Percentiles rank a stretch among this genome's conserved stretches.
Evolutionary conservation across 306 rosid genomes (phyloP).

Genomic region (Astragalus glycyphyllos): DNA sequence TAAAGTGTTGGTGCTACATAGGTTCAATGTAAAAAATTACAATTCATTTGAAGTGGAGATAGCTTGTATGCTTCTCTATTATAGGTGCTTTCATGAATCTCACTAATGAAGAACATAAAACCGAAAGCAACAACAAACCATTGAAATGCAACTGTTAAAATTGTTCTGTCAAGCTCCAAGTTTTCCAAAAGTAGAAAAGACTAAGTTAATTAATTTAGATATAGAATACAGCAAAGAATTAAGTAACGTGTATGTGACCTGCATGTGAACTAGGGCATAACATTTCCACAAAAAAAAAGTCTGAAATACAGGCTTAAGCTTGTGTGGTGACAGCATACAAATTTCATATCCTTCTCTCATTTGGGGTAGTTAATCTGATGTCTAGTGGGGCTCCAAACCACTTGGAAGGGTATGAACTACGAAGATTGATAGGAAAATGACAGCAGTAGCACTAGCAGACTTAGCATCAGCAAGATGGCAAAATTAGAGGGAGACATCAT

Average conservation of each 20-base stretch:
- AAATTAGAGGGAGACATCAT: slow-evolving; percentile 56
- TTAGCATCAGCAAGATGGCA: slow-evolving; percentile 47
- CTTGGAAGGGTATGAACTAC: slow-evolving; percentile 55
- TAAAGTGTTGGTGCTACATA: no score
- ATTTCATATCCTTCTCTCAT: not conserved
- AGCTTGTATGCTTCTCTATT: no score
- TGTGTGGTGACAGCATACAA: not conserved
- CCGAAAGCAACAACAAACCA: no score
- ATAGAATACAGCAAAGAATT: no score
- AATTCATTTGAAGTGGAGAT: no score
- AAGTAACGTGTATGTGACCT: not conserved
- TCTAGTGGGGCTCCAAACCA: slow-evolving; percentile 60
- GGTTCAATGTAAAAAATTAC: no score
- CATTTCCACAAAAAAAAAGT: not conserved
- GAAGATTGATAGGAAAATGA: slow-evolving; percentile 53
- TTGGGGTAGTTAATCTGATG: not conserved
- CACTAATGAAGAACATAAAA: no score
- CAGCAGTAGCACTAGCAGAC: slow-evolving; percentile 53
- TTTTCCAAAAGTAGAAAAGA: no score
- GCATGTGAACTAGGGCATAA: slow-evolving; percentile 18
- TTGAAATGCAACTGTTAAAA: no score
- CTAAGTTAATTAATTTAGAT: no score
- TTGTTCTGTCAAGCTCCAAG: no score
- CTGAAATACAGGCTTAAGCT: not conserved
- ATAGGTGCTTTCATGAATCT: no score